Percentiles rank a stretch among this genome's conserved stretches.
Evolutionary conservation across 2,329 filamentous ascomycete species (phyloP).

Genomic region (Didymosphaeria variabile): DNA sequence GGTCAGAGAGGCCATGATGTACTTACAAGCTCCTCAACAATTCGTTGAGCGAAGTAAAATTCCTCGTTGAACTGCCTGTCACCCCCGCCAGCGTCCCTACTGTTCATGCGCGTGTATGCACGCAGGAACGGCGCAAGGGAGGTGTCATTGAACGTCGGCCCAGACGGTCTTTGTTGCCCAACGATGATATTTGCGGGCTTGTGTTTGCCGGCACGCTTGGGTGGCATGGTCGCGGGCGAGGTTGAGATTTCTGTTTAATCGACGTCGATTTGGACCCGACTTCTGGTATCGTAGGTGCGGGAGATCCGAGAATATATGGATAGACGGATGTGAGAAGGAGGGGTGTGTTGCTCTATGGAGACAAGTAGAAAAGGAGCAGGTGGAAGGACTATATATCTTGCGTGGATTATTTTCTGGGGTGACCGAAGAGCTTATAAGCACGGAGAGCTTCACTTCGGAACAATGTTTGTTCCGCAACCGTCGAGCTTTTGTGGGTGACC

Average conservation of each 20-base stretch:
- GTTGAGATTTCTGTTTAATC: too few species aligned
- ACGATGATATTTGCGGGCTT: neutral
- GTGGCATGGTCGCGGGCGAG: neutral
- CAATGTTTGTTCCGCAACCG: neutral
- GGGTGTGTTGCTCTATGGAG: neutral
- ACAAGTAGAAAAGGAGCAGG: neutral
- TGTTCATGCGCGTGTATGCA: neutral
- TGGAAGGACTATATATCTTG: neutral
- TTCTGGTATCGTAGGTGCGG: neutral
- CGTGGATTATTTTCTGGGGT: neutral
- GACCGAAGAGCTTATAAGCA: neutral
- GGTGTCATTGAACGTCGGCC: neutral
- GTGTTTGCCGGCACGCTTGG: neutral
- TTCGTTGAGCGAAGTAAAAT: neutral
- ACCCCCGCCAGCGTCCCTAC: neutral
- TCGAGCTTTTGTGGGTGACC: neutral
- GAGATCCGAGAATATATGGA: neutral
- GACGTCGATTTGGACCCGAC: too few species aligned
- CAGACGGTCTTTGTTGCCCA: neutral
- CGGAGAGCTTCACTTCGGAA: neutral
- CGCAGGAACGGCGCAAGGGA: constrained; percentile 1
- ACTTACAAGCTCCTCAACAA: neutral
- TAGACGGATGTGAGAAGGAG: neutral
- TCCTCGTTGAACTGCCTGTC: constrained; percentile 3
- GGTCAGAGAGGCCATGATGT: too few species aligned